These are phyloP conservation scores for Penicillium ochrochloron DNA, from an alignment of 495 filamentous ascomycete genomes.

Conservation along the genomic window DNA sequence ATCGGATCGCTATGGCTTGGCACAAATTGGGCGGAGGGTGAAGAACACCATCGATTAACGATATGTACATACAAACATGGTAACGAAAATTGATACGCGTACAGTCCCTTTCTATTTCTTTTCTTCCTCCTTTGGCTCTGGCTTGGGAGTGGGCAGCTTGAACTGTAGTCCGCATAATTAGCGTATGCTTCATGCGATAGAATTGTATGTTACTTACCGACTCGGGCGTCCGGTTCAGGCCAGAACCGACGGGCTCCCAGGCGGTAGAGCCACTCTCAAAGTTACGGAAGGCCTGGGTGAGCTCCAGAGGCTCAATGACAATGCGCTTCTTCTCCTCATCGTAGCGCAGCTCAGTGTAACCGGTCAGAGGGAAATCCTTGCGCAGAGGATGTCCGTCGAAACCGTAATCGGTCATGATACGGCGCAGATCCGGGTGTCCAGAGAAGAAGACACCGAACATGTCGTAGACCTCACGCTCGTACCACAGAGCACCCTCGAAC, in stretches of 20 bases:
- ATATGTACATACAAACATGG: conserved; percentile 53
- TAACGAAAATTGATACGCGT: conserved; percentile 44
- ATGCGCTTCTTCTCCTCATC: conserved; percentile 99
- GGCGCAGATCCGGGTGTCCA: conserved; percentile 91
- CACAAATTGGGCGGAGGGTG: not conserved
- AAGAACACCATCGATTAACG: conserved; percentile 32
- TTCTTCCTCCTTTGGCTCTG: conserved; percentile 79
- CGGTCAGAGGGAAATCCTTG: conserved; percentile 98
- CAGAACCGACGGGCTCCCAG: conserved; percentile 89
- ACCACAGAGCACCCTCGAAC: conserved; percentile 98
- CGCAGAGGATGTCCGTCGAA: conserved; percentile 97
- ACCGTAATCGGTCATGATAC: conserved; percentile 99
- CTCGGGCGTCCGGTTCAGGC: conserved; percentile 79
- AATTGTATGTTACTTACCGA: conserved; percentile 48
- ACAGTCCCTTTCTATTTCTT: conserved; percentile 77
- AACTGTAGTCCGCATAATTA: conserved; percentile 54
- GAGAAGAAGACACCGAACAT: conserved; percentile 97
- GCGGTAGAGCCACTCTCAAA: conserved; percentile 80
- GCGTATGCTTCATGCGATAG: not conserved
- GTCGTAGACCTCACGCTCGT: conserved; percentile 97
- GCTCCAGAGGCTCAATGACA: conserved; percentile 93
- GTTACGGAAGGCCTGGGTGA: conserved; percentile 99
- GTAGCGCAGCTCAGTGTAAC: conserved; percentile 97
- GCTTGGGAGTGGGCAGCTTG: conserved; percentile 93
- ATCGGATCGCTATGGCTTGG: not conserved